phyloP scores from a whole-genome alignment of 2,329 filamentous ascomycete genomes.

The Diaporthe caulivora region DNA sequence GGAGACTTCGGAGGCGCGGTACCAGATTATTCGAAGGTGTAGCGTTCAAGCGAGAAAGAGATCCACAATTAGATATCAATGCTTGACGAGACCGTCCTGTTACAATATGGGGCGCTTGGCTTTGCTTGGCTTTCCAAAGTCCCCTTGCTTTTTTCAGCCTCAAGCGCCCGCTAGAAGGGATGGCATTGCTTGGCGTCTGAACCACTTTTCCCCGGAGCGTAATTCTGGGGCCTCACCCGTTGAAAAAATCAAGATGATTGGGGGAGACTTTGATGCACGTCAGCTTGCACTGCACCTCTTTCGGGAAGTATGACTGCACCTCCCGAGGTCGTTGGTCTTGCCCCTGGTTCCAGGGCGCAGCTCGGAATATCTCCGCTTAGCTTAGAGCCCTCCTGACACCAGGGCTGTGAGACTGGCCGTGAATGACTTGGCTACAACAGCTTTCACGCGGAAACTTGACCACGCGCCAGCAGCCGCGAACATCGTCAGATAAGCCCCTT shows the following conservation, averaged over 20 bases:
- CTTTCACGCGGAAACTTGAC: neutral
- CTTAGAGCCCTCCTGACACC: constrained; percentile 2
- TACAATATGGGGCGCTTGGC: constrained; percentile 29
- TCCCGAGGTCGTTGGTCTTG: neutral
- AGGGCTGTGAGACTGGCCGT: constrained; percentile 8
- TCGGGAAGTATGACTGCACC: neutral
- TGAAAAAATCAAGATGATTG: neutral
- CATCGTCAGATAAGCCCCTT: neutral
- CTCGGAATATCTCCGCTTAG: constrained; percentile 15
- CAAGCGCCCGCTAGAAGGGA: constrained; percentile 27
- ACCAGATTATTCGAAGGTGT: constrained; percentile 6
- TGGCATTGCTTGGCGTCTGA: constrained; percentile 29
- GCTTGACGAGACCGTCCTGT: constrained; percentile 31
- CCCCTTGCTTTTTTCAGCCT: constrained; percentile 9
- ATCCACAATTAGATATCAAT: constrained; percentile 14
- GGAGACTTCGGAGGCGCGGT: constrained; percentile 12
- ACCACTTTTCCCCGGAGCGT: constrained; percentile 21
- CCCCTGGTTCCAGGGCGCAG: neutral
- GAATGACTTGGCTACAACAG: constrained; percentile 14
- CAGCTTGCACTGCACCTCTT: constrained; percentile 2
- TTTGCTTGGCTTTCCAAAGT: constrained; percentile 21
- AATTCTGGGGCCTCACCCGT: neutral
- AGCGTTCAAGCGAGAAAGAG: constrained; percentile 7
- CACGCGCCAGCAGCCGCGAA: neutral
- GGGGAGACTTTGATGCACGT: constrained; percentile 14